Conservation (phyloP, 2,329 filamentous ascomycete species). For the Fusarium sublunatum region DNA sequence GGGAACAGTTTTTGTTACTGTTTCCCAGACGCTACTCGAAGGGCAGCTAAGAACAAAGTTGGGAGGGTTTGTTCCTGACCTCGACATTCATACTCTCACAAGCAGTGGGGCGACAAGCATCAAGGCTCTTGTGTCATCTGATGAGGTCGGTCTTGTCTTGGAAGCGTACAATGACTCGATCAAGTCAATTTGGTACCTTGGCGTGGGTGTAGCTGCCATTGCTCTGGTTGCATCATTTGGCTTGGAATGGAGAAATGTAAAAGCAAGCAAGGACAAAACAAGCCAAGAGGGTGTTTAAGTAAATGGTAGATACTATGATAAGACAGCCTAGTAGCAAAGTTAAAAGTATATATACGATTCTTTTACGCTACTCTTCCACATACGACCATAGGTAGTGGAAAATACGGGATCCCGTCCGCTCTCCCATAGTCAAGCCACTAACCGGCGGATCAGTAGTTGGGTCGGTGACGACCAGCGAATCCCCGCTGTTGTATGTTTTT, state of each 20-base stretch:
- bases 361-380: too few species aligned
- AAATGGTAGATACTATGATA: too few species aligned
- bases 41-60: conserved; percentile 9
- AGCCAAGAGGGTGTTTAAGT: background rate
- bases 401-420: too few species aligned
- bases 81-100: conserved; percentile 1
- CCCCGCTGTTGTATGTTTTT: too few species aligned
- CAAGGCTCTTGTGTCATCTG: conserved; percentile 2
- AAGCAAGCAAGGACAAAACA: background rate
- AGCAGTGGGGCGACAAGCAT: conserved; percentile 17
- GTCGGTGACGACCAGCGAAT: too few species aligned
- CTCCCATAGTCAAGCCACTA: too few species aligned
- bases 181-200: conserved; percentile 19
- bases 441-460: too few species aligned
- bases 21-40: conserved; percentile 16
- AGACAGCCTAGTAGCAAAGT: too few species aligned
- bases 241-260: conserved; percentile 24
- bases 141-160: conserved; percentile 1
- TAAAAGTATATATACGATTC: too few species aligned
- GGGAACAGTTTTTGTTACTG: conserved; percentile 23
- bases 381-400: too few species aligned
- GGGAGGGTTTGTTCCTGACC: background rate
- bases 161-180: conserved; percentile 25
- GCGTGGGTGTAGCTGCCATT: conserved; percentile 2
- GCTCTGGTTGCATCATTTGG: conserved; percentile 8